phyloP scores from a whole-genome alignment of 2,329 filamentous ascomycete genomes.

The Acephala macrosclerotiorum region DNA sequence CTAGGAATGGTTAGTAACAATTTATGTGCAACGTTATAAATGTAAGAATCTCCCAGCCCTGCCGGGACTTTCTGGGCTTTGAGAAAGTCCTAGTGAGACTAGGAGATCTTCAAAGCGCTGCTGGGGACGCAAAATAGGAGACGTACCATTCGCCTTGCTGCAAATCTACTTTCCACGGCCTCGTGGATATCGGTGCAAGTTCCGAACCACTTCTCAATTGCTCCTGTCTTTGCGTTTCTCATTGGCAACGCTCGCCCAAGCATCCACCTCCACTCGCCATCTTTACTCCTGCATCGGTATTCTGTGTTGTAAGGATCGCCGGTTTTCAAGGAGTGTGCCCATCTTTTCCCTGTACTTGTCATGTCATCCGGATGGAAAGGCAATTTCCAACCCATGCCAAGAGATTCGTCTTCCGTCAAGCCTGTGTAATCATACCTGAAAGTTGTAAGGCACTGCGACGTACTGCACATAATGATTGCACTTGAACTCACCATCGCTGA shows the following conservation, averaged over 20 bases:
- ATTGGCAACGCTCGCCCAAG: slow-evolving; percentile 75
- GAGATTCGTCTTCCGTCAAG: slow-evolving; percentile 64
- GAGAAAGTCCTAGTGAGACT: too few species aligned
- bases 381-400: slow-evolving; percentile 67
- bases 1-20: slow-evolving; percentile 19
- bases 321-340: slow-evolving; percentile 68
- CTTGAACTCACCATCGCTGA: slow-evolving; percentile 62
- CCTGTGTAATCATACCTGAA: slow-evolving; percentile 75
- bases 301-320: slow-evolving; percentile 75
- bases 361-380: slow-evolving; percentile 77
- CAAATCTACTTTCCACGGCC: slow-evolving; percentile 71
- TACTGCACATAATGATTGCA: neutral
- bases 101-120: too few species aligned
- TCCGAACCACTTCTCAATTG: slow-evolving; percentile 81
- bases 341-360: slow-evolving; percentile 59
- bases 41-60: too few species aligned
- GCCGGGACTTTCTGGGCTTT: too few species aligned
- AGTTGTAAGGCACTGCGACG: neutral
- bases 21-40: too few species aligned
- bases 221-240: slow-evolving; percentile 67
- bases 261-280: slow-evolving; percentile 82
- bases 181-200: slow-evolving; percentile 84
- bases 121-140: neutral
- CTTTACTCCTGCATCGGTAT: slow-evolving; percentile 71
- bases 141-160: slow-evolving; percentile 64